Conservation (phyloP, 345 rosid species). For the Pistacia vera region DNA sequence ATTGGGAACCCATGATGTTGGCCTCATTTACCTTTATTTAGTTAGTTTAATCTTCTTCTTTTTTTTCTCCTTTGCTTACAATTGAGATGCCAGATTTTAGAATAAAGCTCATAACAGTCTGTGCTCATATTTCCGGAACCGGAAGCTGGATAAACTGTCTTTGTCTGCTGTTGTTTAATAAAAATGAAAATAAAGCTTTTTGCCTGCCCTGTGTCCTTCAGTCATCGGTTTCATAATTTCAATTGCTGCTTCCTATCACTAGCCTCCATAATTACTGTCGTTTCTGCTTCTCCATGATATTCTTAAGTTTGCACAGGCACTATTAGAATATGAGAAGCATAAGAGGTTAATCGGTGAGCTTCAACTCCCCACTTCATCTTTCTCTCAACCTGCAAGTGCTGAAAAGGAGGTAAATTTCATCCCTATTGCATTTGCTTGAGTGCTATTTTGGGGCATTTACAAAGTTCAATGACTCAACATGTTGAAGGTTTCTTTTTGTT, state of each 20-base stretch:
- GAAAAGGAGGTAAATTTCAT: slow-evolving; percentile 71
- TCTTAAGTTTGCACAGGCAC: slow-evolving; percentile 54
- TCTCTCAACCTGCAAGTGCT: slow-evolving; percentile 48
- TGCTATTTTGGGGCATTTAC: background rate
- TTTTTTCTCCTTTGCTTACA: background rate
- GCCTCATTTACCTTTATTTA: background rate
- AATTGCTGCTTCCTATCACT: background rate
- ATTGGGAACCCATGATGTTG: background rate
- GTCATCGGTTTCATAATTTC: background rate
- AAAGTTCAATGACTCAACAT: background rate
- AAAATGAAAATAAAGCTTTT: background rate
- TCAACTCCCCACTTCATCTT: slow-evolving; percentile 63
- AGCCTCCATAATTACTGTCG: slow-evolving; percentile 5
- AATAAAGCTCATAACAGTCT: background rate
- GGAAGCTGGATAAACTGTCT: background rate
- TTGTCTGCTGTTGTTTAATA: background rate
- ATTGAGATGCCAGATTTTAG: background rate
- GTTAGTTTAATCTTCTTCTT: background rate
- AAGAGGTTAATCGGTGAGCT: slow-evolving; percentile 72
- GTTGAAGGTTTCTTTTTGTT: background rate
- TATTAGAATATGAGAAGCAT: slow-evolving; percentile 83
- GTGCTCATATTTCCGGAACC: slow-evolving; percentile 3
- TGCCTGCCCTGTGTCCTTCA: background rate
- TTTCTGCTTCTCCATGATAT: slow-evolving; percentile 21
- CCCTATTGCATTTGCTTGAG: slow-evolving; percentile 9